Evolutionary conservation across 768 basidiomycete species (phyloP), one percentile per base, ranked within the genome.

Genomic region (Tricholoma sp.): DNA sequence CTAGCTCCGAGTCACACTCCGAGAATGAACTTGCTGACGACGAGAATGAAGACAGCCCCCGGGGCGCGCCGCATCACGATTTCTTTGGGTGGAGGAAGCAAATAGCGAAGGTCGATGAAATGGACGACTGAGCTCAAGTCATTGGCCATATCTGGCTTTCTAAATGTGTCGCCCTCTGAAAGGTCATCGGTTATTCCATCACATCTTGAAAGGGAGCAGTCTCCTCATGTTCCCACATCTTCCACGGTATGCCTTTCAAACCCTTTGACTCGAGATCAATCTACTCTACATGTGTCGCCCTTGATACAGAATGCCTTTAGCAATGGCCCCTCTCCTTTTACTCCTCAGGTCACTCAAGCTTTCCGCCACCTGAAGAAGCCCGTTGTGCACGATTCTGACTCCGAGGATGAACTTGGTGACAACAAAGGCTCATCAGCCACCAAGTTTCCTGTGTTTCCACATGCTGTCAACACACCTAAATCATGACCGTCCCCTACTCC

Each of bases 41-140:
- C 44, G 62, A 60, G 45, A 60, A 62, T 15, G 60, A 62, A 49
- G 64, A 63, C 53, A 56, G 60, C 37, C 54, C 60, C 31, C 50
- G 62, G 18, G 53, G 56, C 49, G 62, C 64, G 54, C 56, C 60
- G 7, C 44, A 65, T 9, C 45, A 56, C 50, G 78, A 72, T 59
- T 60, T 67, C 20, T 86, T 79, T 61, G 59, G 56, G 8, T 85
- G 80, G 78, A 74, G 63, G 64, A 69, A 67, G 53, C 67, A 66
- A 45, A 45, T 85, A 63, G 66, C 65, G 60, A 72, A 72, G 51
- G 66, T 80, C 6, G 80, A 80, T 57, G 69, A 73, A 36, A 53
- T 63, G 20, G 65, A 66, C 24, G 70, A 74, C 64, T 11, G 68
- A 70, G 36, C 17, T 56, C 15, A 52, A 49, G 37, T 41, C 44